Percentiles rank a stretch among this genome's conserved stretches.
These are phyloP conservation scores for Ichthyophthirius multifiliis DNA, from an alignment of 169 alveolate species.

Conservation along the genomic window DNA sequence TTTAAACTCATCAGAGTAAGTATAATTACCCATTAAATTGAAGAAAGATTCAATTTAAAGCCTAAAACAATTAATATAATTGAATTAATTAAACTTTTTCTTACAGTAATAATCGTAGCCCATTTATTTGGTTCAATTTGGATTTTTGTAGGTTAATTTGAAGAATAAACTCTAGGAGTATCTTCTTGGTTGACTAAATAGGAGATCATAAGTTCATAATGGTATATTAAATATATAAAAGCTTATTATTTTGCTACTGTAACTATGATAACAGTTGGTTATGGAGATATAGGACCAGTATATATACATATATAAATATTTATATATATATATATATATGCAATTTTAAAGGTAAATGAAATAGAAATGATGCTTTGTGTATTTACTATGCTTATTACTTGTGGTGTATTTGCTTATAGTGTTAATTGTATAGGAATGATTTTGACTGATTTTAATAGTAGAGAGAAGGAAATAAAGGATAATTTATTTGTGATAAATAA, in stretches of 20 bases:
- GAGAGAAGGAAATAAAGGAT: neutral
- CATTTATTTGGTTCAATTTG: neutral
- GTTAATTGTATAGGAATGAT: neutral
- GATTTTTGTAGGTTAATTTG: neutral
- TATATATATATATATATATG: neutral
- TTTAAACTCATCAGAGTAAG: neutral
- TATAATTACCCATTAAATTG: neutral
- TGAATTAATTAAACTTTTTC: neutral
- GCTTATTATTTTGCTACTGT: conserved; percentile 5
- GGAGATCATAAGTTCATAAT: neutral
- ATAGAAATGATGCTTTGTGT: neutral
- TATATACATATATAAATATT: neutral
- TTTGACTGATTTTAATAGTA: neutral
- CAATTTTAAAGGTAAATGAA: neutral
- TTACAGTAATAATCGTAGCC: neutral
- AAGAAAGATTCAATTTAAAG: neutral
- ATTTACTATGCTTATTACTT: conserved; percentile 3
- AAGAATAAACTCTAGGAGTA: neutral
- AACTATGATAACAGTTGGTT: conserved; percentile 18
- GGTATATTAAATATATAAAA: neutral
- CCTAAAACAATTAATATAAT: neutral
- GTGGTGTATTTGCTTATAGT: conserved; percentile 20
- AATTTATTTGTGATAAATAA: neutral
- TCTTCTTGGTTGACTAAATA: neutral
- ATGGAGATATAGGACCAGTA: conserved; percentile 8